phyloP scores from a whole-genome alignment of 2,329 filamentous ascomycete species.

The Harringtonia lauricola region DNA sequence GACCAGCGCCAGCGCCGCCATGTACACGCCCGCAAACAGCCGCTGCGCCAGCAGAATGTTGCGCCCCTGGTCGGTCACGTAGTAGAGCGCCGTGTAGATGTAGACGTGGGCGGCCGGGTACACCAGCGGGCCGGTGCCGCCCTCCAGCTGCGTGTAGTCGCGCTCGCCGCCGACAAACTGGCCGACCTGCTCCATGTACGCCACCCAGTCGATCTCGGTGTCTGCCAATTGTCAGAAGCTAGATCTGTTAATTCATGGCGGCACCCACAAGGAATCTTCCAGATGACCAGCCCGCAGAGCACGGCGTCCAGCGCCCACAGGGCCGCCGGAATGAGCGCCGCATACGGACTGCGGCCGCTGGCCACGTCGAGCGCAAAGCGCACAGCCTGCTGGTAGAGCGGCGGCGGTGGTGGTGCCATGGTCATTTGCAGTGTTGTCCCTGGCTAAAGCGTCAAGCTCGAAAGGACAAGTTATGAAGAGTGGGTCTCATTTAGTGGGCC shows the following conservation, averaged over 20 bases:
- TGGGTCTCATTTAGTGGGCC: not conserved
- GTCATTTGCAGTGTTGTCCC: not conserved
- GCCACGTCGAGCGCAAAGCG: conserved; percentile 29
- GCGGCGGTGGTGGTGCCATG: conserved; percentile 7
- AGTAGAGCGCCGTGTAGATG: conserved; percentile 72
- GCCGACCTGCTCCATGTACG: conserved; percentile 89
- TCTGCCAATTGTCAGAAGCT: conserved; percentile 35
- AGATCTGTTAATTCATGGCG: no score
- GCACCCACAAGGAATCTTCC: conserved; percentile 74
- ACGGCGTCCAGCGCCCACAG: conserved; percentile 60
- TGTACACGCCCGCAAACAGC: conserved; percentile 71
- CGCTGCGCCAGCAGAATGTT: conserved; percentile 75
- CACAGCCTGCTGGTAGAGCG: conserved; percentile 15
- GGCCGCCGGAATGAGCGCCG: conserved; percentile 41
- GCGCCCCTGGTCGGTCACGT: conserved; percentile 62
- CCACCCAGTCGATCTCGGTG: conserved; percentile 95
- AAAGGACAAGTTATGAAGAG: not conserved
- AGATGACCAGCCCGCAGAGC: conserved; percentile 65
- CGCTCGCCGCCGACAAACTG: conserved; percentile 75
- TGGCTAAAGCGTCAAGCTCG: not conserved
- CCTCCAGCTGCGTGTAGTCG: conserved; percentile 77
- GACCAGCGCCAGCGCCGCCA: conserved; percentile 63
- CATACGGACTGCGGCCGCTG: conserved; percentile 37
- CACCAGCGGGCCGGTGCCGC: conserved; percentile 84
- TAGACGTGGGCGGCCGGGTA: conserved; percentile 94